Percentiles rank a stretch among this genome's conserved stretches.
Evolutionary conservation across 805 yeast species (phyloP).

Genomic region (Lachancea fermentati): DNA sequence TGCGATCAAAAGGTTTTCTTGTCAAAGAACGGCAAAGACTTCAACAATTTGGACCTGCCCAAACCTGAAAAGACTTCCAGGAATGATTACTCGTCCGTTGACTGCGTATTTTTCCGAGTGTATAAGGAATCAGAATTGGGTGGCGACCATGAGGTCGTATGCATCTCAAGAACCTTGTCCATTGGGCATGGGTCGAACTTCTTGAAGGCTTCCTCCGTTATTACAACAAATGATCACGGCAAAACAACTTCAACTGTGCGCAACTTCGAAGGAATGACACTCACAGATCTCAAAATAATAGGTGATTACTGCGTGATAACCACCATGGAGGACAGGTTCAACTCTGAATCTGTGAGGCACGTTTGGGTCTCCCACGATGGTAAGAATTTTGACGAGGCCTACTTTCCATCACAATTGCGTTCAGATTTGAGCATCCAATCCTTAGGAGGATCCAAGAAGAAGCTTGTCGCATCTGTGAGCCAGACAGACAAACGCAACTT

Average conservation of each 20-base stretch:
- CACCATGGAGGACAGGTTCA: slow-evolving; percentile 29
- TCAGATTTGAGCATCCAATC: slow-evolving; percentile 30
- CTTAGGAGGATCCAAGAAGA: slow-evolving; percentile 25
- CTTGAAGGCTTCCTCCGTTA: background rate
- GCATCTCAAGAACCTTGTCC: background rate
- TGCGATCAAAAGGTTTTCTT: background rate
- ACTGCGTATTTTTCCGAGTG: slow-evolving; percentile 15
- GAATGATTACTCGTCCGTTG: background rate
- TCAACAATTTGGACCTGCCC: background rate
- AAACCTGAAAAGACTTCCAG: background rate
- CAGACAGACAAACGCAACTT: slow-evolving; percentile 13
- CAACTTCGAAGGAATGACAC: slow-evolving; percentile 22
- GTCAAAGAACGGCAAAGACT: slow-evolving; percentile 4
- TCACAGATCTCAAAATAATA: slow-evolving; percentile 16
- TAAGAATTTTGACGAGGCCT: slow-evolving; percentile 40
- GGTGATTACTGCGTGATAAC: slow-evolving; percentile 23
- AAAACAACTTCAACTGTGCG: slow-evolving; percentile 39
- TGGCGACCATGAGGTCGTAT: slow-evolving; percentile 8
- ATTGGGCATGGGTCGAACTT: too few relatives aligned
- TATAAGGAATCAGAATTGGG: slow-evolving; percentile 13
- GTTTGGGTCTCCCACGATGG: slow-evolving; percentile 44
- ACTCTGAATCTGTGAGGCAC: slow-evolving; percentile 25
- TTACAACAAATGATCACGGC: slow-evolving; percentile 44
- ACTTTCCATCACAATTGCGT: slow-evolving; percentile 38
- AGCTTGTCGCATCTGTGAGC: slow-evolving; percentile 18